phyloP scores from a whole-genome alignment of 2,329 filamentous ascomycete genomes.

The Nannizzia gypsea region DNA sequence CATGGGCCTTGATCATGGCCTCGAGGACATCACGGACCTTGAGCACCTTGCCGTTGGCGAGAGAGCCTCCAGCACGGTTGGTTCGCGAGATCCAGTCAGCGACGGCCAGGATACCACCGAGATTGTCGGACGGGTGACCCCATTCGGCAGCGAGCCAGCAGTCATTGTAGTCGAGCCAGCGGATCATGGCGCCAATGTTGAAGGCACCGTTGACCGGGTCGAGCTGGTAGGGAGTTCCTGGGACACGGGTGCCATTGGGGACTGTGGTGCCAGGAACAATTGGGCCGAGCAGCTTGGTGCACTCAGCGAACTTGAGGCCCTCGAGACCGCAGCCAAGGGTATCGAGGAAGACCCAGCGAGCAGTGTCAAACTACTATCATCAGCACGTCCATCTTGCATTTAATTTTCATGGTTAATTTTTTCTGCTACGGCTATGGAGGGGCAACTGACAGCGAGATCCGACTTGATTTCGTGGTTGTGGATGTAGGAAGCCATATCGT shows the following conservation, averaged over 20 bases:
- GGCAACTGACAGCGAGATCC: slow-evolving; percentile 68
- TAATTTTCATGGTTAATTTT: too few relatives aligned
- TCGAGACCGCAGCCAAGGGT: slow-evolving; percentile 94
- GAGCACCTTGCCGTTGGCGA: slow-evolving; percentile 63
- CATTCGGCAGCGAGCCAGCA: slow-evolving; percentile 98
- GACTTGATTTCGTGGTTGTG: slow-evolving; percentile 85
- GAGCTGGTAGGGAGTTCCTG: slow-evolving; percentile 84
- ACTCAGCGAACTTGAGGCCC: slow-evolving; percentile 89
- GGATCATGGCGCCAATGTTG: slow-evolving; percentile 98
- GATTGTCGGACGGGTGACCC: slow-evolving; percentile 96
- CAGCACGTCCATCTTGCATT: slow-evolving; percentile 3
- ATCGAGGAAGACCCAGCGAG: slow-evolving; percentile 91
- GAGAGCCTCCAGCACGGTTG: slow-evolving; percentile 69
- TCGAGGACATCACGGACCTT: slow-evolving; percentile 85
- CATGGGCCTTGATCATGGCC: slow-evolving; percentile 98
- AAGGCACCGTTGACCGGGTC: slow-evolving; percentile 94
- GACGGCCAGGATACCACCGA: slow-evolving; percentile 90
- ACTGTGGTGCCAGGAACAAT: slow-evolving; percentile 82
- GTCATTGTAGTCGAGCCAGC: slow-evolving; percentile 99
- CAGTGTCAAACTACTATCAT: slow-evolving; percentile 68
- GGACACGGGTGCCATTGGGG: slow-evolving; percentile 82
- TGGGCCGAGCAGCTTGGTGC: slow-evolving; percentile 86
- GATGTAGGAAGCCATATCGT: slow-evolving; percentile 89
- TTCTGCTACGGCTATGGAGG: too few relatives aligned
- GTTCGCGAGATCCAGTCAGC: slow-evolving; percentile 97